Base-by-base conservation (phyloP, 306 rosid genomes). In the Prunus mume region DNA sequence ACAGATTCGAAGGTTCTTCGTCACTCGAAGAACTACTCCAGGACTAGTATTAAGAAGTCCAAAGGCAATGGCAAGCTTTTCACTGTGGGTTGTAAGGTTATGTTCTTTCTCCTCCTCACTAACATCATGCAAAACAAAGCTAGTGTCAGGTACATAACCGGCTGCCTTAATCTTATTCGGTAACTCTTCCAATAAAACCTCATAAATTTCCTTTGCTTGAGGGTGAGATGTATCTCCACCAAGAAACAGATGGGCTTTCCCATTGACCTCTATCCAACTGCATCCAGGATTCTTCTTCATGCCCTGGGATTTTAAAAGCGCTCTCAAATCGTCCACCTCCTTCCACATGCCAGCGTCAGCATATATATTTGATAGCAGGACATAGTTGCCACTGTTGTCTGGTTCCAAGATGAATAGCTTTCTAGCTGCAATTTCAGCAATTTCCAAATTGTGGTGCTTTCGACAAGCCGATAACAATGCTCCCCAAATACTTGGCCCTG, bases 81-180 rank as follows among this genome's bases (percentile, higher is more conserved):
- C 80, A 41, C 80, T 80, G 43, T 80, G 84, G 41, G 72, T 43
- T 9, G 47, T 52, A 3, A 80, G 84, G 76, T 57, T 75, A 58
- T 68, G 60, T 43, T 80, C 84, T 43, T 74, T 80, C 84, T 75
- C 84, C 67, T 80, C 84, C n/a, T 75, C 80, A n/a, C 84, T 68
- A 43, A 80, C 58, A 54, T 80, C 84, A 18, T 80, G 84, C 72
- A 74, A 34, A 68, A 62, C 79, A 50, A 64, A 25, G 57, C 66
- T 68, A 69, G 84, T 75, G 50, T 75, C 80, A 8, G 84, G 79
- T 60, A 74, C 71, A 49, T 75, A 75, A 58, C 84, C 84, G 17
- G 71, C 84, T 52, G 18, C 72, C 80, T 52, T 74, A 22, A 80
- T 60, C 56, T 52, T 73, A 69, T 51, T 68, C 8, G 68, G 79